Base-by-base conservation (phyloP, 805 yeast genomes). In the Wickerhamomyces bovis region DNA sequence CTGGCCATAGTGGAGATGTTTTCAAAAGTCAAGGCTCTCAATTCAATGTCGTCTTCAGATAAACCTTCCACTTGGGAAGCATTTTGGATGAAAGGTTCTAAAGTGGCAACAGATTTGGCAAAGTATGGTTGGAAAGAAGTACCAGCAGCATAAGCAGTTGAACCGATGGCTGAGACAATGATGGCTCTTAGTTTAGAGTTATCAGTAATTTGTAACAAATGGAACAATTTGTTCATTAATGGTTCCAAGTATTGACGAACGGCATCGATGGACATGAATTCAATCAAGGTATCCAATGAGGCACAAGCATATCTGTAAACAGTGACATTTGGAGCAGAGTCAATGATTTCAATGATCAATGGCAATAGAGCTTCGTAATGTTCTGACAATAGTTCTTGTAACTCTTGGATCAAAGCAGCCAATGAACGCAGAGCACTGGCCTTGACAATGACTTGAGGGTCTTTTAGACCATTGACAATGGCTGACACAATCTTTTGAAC, bases 121-220 rank as follows among this genome's bases (percentile, higher is more conserved):
- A 92, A 92, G 72, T 77, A 94, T 50, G 98, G 97, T 50, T 77
- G 72, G 69, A 87, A 94, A 36, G 85, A 77, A 58, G 83, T 82
- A 68, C 97, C 97, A 39, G 96, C 81, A 47, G 98, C 96, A 63
- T 84, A 89, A 25, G 99, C 98, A 49, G 96, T 88, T 36, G 98
- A 90, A 46, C 98, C 98, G 64, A 94, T 87, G 36, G 97, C 97
- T 45, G 96, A 86, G 49, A 94, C 97, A 61, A 86, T 83, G 50
- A 88, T 87, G 42, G 86, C 71, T 65, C 81, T 84, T 62, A 86
- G 73, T 49, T 68, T 69, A 15, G 95, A 78, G 20, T 90, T 84
- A 56, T 81, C 76, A 42, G 95, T 87, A 52, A 77, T 73, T 58
- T 80, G 83, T 58, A 92, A 77, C 86, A 94, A 85, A 48, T 77